phyloP scores from a whole-genome alignment of 2,329 filamentous ascomycete genomes.

The Fusarium sp. region DNA sequence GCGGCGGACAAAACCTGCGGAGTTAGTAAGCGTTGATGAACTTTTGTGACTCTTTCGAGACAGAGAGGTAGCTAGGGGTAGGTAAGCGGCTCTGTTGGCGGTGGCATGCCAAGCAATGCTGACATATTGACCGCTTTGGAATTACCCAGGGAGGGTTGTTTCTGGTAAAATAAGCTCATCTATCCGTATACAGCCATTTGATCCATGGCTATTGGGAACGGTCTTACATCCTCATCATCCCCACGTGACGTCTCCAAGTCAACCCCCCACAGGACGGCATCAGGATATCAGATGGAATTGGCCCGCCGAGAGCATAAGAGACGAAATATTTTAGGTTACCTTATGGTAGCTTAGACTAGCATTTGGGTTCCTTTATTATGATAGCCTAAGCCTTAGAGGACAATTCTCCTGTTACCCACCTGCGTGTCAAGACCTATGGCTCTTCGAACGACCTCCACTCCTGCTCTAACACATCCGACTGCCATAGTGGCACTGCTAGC shows the following conservation, averaged over 20 bases:
- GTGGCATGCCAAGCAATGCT: background rate
- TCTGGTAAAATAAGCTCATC: background rate
- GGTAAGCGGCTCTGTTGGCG: background rate
- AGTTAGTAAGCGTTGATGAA: slow-evolving; percentile 24
- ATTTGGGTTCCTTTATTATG: background rate
- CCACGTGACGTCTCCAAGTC: background rate
- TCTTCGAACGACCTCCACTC: too few relatives aligned
- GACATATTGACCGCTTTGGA: background rate
- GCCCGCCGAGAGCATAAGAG: background rate
- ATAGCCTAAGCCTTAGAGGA: too few relatives aligned
- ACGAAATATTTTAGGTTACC: background rate
- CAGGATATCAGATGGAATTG: background rate
- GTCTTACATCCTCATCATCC: background rate
- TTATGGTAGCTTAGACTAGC: background rate
- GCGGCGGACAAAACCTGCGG: slow-evolving; percentile 28
- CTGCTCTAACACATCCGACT: too few relatives aligned
- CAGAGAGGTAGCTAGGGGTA: background rate
- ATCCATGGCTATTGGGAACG: background rate
- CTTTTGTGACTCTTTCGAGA: background rate
- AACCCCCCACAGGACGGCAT: background rate
- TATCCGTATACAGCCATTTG: background rate
- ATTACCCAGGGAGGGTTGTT: background rate
- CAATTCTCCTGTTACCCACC: too few relatives aligned
- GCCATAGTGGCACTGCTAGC: too few relatives aligned
- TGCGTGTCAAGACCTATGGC: too few relatives aligned